A percentile compares a stretch with the other conserved stretches of the same genome.
Evolutionary conservation across 768 basidiomycete species (phyloP).

Genomic region (Lentinula lateritia): DNA sequence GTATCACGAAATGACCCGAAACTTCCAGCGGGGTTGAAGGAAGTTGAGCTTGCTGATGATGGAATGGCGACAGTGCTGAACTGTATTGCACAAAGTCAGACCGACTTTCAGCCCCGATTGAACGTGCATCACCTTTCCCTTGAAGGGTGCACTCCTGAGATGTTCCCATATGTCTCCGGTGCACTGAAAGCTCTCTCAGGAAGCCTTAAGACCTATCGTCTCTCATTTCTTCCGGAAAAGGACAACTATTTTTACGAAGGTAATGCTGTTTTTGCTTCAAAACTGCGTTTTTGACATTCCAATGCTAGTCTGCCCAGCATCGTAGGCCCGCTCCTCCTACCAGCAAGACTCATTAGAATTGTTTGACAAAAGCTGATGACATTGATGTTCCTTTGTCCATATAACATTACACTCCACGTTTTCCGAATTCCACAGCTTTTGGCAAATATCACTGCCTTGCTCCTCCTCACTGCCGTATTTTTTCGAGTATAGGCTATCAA

Average conservation of each 20-base stretch:
- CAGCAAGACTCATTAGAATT: too few species aligned
- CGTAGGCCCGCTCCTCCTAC: too few species aligned
- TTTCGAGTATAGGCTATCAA: too few species aligned
- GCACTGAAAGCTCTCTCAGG: neutral
- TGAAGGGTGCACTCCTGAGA: neutral
- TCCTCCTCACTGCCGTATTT: too few species aligned
- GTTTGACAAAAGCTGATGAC: too few species aligned
- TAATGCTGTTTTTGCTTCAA: too few species aligned
- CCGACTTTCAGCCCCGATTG: neutral
- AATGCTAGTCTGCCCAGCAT: too few species aligned
- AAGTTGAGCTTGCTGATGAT: neutral
- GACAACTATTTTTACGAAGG: neutral
- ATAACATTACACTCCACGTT: too few species aligned
- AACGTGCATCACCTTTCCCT: neutral
- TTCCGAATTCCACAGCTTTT: too few species aligned
- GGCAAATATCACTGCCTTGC: too few species aligned
- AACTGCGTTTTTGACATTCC: too few species aligned
- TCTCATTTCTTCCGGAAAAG: neutral
- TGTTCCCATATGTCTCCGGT: neutral
- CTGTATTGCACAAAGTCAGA: neutral
- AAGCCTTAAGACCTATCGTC: neutral
- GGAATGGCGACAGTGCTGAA: neutral
- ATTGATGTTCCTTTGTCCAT: too few species aligned
- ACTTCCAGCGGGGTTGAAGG: neutral
- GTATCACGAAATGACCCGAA: neutral